A percentile compares a stretch with the other conserved stretches of the same genome.
phyloP scores from a whole-genome alignment of 2,329 filamentous ascomycete species.

The Cytospora piceae region DNA sequence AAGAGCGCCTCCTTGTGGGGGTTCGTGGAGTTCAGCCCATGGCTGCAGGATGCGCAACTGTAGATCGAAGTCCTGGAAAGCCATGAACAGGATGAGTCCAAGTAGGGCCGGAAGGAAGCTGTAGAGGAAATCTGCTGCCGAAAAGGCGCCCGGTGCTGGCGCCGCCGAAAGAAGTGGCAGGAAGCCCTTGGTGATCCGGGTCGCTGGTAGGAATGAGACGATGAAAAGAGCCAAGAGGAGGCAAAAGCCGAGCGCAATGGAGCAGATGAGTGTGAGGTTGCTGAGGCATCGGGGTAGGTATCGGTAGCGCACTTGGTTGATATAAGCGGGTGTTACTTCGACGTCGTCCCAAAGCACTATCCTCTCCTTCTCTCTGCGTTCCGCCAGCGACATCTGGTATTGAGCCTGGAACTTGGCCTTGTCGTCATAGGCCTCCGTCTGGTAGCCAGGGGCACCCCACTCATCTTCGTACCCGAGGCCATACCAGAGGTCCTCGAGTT shows the following conservation, averaged over 20 bases:
- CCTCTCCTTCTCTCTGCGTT: slow-evolving; percentile 30
- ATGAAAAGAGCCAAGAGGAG: slow-evolving; percentile 73
- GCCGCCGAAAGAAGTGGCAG: slow-evolving; percentile 66
- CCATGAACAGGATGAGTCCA: slow-evolving; percentile 68
- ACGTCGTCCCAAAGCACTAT: slow-evolving; percentile 32
- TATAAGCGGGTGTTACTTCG: slow-evolving; percentile 50
- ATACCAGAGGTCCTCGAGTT: slow-evolving; percentile 71
- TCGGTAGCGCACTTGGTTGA: slow-evolving; percentile 59
- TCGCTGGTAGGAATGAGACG: slow-evolving; percentile 75
- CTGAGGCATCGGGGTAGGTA: slow-evolving; percentile 80
- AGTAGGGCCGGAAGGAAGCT: slow-evolving; percentile 72
- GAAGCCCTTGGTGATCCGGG: slow-evolving; percentile 71
- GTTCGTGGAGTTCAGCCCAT: slow-evolving; percentile 63
- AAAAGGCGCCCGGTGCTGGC: slow-evolving; percentile 70
- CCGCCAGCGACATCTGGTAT: slow-evolving; percentile 20
- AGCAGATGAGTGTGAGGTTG: slow-evolving; percentile 66
- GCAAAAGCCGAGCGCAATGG: slow-evolving; percentile 61
- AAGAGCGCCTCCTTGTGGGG: slow-evolving; percentile 57
- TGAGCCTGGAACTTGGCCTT: slow-evolving; percentile 20
- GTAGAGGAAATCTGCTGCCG: slow-evolving; percentile 86
- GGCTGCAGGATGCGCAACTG: slow-evolving; percentile 68
- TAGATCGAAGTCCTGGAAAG: slow-evolving; percentile 69
- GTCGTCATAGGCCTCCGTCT: slow-evolving; percentile 12
- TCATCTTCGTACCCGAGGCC: slow-evolving; percentile 60
- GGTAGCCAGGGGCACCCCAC: slow-evolving; percentile 25